Percentiles rank a stretch among this genome's conserved stretches.
Evolutionary conservation across 345 rosid genomes (phyloP).

Genomic region (Aethionema arabicum): DNA sequence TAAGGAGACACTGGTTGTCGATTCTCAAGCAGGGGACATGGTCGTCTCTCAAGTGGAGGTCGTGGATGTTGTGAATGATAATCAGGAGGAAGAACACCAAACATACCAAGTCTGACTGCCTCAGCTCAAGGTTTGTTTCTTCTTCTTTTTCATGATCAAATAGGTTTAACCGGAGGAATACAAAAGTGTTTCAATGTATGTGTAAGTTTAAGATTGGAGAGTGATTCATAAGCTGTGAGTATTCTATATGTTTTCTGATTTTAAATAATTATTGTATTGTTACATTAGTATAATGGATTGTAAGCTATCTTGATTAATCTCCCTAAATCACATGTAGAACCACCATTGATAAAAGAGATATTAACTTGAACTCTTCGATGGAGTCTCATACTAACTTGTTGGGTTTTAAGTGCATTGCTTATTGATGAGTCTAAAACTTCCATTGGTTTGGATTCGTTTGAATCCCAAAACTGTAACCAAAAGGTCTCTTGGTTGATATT

Average conservation of each 20-base stretch:
- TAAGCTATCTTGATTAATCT: background rate
- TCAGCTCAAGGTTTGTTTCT: too few relatives aligned
- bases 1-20: too few relatives aligned
- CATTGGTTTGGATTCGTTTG: background rate
- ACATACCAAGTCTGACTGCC: too few relatives aligned
- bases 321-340: background rate
- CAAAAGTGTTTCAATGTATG: conserved; percentile 1
- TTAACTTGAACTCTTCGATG: background rate
- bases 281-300: conserved; percentile 4
- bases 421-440: conserved; percentile 34
- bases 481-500: background rate
- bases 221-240: background rate
- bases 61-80: too few relatives aligned
- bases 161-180: too few relatives aligned
- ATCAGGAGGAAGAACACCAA: too few relatives aligned
- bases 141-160: too few relatives aligned
- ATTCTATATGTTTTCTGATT: background rate
- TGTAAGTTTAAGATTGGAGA: background rate
- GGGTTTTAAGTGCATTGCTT: conserved; percentile 61
- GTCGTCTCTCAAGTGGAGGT: too few relatives aligned
- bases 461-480: background rate
- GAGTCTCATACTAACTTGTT: conserved; percentile 28
- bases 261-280: background rate
- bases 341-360: background rate
- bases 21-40: too few relatives aligned